Conservation (phyloP, 495 filamentous ascomycete genomes). For the Aspergillus egyptiacus region DNA sequence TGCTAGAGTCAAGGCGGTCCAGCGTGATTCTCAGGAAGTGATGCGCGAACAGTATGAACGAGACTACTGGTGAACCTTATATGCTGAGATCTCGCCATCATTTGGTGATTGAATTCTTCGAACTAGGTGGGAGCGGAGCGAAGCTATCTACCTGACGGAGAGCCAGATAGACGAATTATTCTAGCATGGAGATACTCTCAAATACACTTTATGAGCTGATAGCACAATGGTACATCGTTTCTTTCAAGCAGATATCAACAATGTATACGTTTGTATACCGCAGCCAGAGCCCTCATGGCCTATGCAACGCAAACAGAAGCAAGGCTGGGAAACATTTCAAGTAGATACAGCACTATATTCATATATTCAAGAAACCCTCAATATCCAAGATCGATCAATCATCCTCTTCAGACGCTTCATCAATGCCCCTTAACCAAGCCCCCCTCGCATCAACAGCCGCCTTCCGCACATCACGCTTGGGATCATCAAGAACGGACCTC, state of each 20-base stretch:
- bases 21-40: not conserved
- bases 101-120: too few relatives aligned
- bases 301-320: not conserved
- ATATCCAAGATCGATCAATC: slow-evolving; percentile 24
- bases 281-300: not conserved
- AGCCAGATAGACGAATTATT: not conserved
- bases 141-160: too few relatives aligned
- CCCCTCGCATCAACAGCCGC: slow-evolving; percentile 62
- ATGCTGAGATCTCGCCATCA: too few relatives aligned
- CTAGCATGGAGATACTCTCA: not conserved
- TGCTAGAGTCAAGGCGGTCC: not conserved
- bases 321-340: not conserved
- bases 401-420: slow-evolving; percentile 58
- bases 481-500: slow-evolving; percentile 55
- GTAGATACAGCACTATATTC: not conserved
- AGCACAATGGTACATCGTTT: not conserved
- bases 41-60: not conserved
- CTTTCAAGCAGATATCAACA: not conserved
- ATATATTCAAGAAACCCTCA: slow-evolving; percentile 1
- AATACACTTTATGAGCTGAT: not conserved
- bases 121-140: too few relatives aligned
- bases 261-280: not conserved
- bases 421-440: slow-evolving; percentile 54
- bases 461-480: slow-evolving; percentile 59
- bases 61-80: slow-evolving; percentile 14